Evolutionary conservation across 139 green algal genomes (phyloP), one percentile per base, ranked within the genome.

Genomic region (Limnomonas spitsbergensis): DNA sequence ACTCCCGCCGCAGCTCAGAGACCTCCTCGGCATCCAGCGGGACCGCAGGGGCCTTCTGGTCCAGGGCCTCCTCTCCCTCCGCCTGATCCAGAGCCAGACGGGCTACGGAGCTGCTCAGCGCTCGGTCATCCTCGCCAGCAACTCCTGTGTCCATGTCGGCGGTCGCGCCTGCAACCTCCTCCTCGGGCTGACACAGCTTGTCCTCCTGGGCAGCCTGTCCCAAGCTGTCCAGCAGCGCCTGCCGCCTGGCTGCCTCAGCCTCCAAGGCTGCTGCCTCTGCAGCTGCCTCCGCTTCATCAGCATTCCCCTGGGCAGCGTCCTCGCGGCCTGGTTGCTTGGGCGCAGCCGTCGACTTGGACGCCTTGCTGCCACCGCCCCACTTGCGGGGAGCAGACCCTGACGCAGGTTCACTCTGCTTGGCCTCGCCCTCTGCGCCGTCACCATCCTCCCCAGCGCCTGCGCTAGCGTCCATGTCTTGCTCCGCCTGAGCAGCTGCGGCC

Each of bases 1-100:
- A 81, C 71, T 92, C 73, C 40, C 38, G 26, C 1, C 91, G 81
- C 68, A 94, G 81, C 31, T 68, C 85, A 31, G 80, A 77, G 1
- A 77, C 82, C 73, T 73, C 35, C 42, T 85, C 81, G 27, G 26
- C 61, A 36, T 36, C 29, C 61, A 72, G 47, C 14, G 14, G 14
- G 47, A 61, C 14, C 14, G 47, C 14, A n/a, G n/a, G 20, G 20
- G 14, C 47, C 47, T 29, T 61, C 47, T 29, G 47, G 14, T 61
- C 20, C 14, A 29, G 14, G 14, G 20, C 20, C 47, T 61, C 20
- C 47, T 29, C 20, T 61, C 20, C 47, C 47, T 20, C 47, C 20
- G 14, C 20, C 47, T 61, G 47, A 20, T 61, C 20, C 47, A 61
- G 14, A 20, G 14, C 47, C 47, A 61, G 47, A 61, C 47, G 20